Evolutionary conservation across 2,329 filamentous ascomycete genomes (phyloP), one percentile per base, ranked within the genome.

Genomic region (Fusarium odoratissimum): DNA sequence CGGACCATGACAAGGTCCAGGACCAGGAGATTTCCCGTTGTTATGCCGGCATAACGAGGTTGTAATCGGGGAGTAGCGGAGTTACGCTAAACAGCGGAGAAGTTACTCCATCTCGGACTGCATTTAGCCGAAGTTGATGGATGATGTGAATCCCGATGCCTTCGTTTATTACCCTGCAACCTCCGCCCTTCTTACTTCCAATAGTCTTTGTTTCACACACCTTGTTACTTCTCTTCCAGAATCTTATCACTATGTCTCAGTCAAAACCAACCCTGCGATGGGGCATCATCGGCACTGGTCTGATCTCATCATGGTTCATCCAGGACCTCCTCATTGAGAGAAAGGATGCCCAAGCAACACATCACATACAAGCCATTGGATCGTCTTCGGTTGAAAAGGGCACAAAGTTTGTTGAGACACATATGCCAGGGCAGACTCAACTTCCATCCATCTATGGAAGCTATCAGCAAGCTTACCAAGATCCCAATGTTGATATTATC

Each of bases 231-330:
- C 13, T 13, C 7, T 21, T 19, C 9, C 25, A 16, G 10, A 21
- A 17, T 4, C 10, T 5, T 1, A 41, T 21, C 17, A 52, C 14
- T 13, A 70, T 72, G 65, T 57, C 69, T 21, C 14, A 71, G 9
- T 31, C 56, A 46, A 75, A 64, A 51, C 69, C 79, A n/a, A 79
- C 77, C 16, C 60, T 81, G 8, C 78, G 81, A 54, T 82, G 80
- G 81, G 81, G 81, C 41, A 80, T 83, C 60, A 78, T 83, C 42
- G 82, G 81, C 42, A 85, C 83, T 2, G 84, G 84, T 21, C 75
- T 82, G 49, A 85, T 86, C 54, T 83, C 83, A 3, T 83, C 81
- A 17, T 86, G 83, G 83, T 86, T 86, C 68, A 82, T 85, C 0
- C 72, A 74, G 9, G 84, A 86, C 66, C 76, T 86, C 8, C 64